Percentiles rank a stretch among this genome's conserved stretches.
These are phyloP conservation scores for Crithidia bombi DNA, from an alignment of 208 protist genomes.

Conservation along the genomic window DNA sequence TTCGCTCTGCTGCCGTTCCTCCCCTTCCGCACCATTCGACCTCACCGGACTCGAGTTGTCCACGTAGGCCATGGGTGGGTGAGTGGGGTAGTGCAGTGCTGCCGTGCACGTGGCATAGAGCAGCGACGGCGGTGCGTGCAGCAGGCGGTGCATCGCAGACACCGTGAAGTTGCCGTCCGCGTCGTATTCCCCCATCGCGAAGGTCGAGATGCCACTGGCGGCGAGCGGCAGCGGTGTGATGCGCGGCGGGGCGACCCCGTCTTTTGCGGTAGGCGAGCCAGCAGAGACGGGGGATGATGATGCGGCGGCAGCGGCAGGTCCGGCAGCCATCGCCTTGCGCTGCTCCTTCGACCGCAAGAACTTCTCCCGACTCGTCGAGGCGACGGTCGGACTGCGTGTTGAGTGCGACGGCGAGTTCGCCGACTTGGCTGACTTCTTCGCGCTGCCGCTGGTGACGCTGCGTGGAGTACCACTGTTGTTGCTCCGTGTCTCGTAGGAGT, in stretches of 20 bases:
- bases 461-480: slow-evolving; percentile 19
- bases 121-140: slow-evolving; percentile 69
- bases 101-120: slow-evolving; percentile 67
- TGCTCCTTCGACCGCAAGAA: slow-evolving; percentile 70
- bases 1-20: slow-evolving; percentile 27
- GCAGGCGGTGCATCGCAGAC: slow-evolving; percentile 79
- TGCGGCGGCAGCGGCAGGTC: slow-evolving; percentile 19
- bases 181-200: slow-evolving; percentile 55
- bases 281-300: too few species aligned
- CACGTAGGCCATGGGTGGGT: slow-evolving; percentile 70
- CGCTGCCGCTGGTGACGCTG: not conserved
- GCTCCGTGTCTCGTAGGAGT: not conserved
- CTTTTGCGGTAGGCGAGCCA: slow-evolving; percentile 6
- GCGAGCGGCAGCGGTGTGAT: slow-evolving; percentile 39
- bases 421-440: not conserved
- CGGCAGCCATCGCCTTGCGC: slow-evolving; percentile 49
- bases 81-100: slow-evolving; percentile 50
- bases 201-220: slow-evolving; percentile 70
- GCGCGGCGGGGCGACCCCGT: not conserved
- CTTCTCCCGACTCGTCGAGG: slow-evolving; percentile 53
- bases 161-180: slow-evolving; percentile 76
- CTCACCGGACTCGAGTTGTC: slow-evolving; percentile 18
- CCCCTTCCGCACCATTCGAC: not conserved
- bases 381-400: not conserved
- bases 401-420: not conserved